Evolutionary conservation across 441 rosid genomes (phyloP).

Genomic region (Croton setiger): DNA sequence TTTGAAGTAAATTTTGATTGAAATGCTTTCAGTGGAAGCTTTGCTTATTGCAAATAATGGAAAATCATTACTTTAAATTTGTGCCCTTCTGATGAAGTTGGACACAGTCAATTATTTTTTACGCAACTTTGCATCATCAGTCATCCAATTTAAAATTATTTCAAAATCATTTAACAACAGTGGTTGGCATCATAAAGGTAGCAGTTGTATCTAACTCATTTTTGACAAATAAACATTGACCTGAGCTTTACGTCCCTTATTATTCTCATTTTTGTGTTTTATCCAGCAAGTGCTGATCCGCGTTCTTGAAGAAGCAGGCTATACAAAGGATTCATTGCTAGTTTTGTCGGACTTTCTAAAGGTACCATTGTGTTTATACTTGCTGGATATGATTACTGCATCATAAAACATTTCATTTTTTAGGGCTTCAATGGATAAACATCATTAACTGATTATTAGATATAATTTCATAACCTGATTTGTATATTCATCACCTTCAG

Average conservation of each 20-base stretch:
- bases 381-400: not conserved
- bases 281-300: constrained; percentile 68
- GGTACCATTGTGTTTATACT: constrained; percentile 37
- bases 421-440: not conserved
- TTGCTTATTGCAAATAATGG: not conserved
- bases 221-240: not conserved
- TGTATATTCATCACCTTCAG: not conserved
- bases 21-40: not conserved
- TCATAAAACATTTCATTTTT: not conserved
- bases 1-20: not conserved
- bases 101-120: not conserved
- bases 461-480: not conserved
- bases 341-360: constrained; percentile 67
- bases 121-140: not conserved
- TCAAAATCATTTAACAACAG: not conserved
- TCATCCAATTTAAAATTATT: not conserved
- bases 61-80: not conserved
- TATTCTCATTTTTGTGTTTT: constrained; percentile 20
- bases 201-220: not conserved
- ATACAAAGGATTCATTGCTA: constrained; percentile 59
- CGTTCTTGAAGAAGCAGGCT: constrained; percentile 76
- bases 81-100: not conserved
- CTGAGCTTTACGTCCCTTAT: not conserved
- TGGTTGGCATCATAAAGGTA: not conserved
- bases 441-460: not conserved